phyloP scores from a whole-genome alignment of 73 alveolate species.

The Stentor roeselii region DNA sequence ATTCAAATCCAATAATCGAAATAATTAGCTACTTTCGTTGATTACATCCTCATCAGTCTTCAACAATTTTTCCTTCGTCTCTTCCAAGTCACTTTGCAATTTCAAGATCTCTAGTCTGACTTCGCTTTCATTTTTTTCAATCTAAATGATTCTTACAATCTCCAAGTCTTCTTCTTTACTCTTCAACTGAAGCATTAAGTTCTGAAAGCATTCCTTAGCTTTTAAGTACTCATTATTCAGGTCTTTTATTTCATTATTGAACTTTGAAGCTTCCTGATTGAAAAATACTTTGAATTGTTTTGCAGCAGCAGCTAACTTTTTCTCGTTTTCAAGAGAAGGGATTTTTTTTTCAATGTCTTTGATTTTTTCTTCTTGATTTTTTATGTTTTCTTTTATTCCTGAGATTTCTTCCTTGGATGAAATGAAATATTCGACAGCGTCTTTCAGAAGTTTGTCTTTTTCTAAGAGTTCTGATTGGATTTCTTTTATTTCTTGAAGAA shows the following conservation, averaged over 20 bases:
- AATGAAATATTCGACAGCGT: not conserved
- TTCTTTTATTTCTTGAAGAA: not conserved
- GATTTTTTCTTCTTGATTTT: not conserved
- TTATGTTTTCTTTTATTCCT: not conserved
- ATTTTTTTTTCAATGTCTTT: not conserved
- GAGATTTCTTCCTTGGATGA: not conserved
- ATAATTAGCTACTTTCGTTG: too few relatives aligned
- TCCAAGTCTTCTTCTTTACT: not conserved
- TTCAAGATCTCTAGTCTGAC: not conserved
- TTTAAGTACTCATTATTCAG: not conserved
- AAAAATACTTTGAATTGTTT: slow-evolving; percentile 8
- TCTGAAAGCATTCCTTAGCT: not conserved
- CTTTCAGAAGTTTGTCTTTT: not conserved
- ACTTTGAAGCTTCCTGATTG: not conserved
- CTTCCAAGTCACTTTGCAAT: not conserved
- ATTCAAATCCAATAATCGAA: too few relatives aligned
- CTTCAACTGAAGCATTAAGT: not conserved
- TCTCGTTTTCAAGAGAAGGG: not conserved
- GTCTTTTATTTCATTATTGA: not conserved
- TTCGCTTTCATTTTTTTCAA: not conserved
- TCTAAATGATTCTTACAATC: not conserved
- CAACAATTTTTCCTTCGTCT: not conserved
- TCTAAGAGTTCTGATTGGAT: not conserved
- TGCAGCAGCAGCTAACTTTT: not conserved
- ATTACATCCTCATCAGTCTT: too few relatives aligned